These are phyloP conservation scores for Amaranthus hypochondriacus DNA, from an alignment of 148 eudicot species.

Conservation along the genomic window DNA sequence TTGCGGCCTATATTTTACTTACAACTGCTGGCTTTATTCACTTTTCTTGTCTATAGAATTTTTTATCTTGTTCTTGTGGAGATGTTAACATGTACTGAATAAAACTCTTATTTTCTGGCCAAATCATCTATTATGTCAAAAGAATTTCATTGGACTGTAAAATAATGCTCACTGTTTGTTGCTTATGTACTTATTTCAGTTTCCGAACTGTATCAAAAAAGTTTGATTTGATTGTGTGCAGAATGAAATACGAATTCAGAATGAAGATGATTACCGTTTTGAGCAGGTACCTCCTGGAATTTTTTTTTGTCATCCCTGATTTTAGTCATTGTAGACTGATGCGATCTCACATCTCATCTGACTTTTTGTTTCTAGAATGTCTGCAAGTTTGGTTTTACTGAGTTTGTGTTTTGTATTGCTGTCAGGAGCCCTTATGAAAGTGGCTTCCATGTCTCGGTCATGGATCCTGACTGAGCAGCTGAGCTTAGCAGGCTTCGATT, in stretches of 20 bases:
- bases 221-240: constrained; percentile 40
- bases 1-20: neutral
- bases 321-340: constrained; percentile 8
- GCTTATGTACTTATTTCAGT: neutral
- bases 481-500: too few species aligned
- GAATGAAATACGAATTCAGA: constrained; percentile 88
- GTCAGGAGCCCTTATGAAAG: neutral
- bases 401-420: neutral
- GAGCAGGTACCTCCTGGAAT: constrained; percentile 63
- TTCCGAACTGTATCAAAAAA: neutral
- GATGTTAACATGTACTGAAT: neutral
- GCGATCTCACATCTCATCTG: neutral
- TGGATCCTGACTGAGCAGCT: neutral
- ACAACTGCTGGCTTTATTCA: neutral
- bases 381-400: neutral
- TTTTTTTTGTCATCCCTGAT: constrained; percentile 1
- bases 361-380: neutral
- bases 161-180: neutral
- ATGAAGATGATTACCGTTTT: constrained; percentile 75
- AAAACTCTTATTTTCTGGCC: neutral
- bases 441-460: neutral
- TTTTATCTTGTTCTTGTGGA: neutral
- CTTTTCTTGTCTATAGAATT: neutral
- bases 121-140: neutral
- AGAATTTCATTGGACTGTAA: neutral